Base-by-base conservation (phyloP, 805 yeast species). In the Jamesozyma spencerorum region DNA sequence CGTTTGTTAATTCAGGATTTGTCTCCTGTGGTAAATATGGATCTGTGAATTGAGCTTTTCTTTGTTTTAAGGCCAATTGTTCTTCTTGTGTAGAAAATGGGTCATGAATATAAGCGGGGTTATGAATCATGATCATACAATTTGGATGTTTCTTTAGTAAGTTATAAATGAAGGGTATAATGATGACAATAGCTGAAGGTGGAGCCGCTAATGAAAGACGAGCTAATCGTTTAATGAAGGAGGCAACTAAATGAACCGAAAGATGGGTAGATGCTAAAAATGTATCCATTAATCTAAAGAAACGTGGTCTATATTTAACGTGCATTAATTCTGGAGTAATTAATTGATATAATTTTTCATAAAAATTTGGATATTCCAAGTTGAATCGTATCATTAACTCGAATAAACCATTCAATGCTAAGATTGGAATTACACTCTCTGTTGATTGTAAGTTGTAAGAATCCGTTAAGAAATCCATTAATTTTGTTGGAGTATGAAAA, bases 381-480 rank as follows among this genome's bases (percentile, higher is more conserved):
- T 88, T 88, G 60, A 76, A 77, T 42, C 71, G 69, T 53, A 75
- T 84, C 79, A 90, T 90, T 44, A 90, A 69, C 53, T 78, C 86
- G 63, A 86, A 90, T 39, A 90, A 67, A 10, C 96, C 94, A 60
- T 87, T 90, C 51, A 90, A 70, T 2, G 97, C 81, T 39, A 92
- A 64, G 34, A 90, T 75, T 14, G 88, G 81, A 12, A 81, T 67
- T 5, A 81, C 70, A 28, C 51, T 55, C 34, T 57, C 54, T 3
- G 41, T 38, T 20, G 41, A 41, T 31, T 50, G 51, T 54, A 66
- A 32, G 48, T 83, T 71, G 56, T 86, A 88, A 2, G 94, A 80
- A 45, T 85, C 94, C 1, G 96, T 86, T 44, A 90, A 68, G 58
- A 90, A 92, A 65, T 90, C 98, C 96, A 92, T 88, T 35, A 92